phyloP scores from a whole-genome alignment of 768 basidiomycete species.

The Phylloporus sp. region DNA sequence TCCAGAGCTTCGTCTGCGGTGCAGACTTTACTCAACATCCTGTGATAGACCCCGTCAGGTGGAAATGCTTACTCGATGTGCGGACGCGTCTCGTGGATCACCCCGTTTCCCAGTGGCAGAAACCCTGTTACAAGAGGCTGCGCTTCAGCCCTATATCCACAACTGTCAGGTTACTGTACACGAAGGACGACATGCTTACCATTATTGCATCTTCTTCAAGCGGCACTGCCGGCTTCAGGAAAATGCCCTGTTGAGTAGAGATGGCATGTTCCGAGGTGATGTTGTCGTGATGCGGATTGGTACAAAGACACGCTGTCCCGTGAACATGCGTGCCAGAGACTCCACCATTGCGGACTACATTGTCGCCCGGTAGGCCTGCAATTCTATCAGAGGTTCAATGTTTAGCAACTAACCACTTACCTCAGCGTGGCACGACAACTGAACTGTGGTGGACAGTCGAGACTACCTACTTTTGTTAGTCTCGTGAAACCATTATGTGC shows the following conservation, averaged over 20 bases:
- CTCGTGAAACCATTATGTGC: background rate
- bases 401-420: background rate
- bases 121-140: background rate
- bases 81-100: background rate
- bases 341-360: background rate
- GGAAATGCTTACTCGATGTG: background rate
- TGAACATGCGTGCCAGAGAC: background rate
- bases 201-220: background rate
- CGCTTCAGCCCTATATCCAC: background rate
- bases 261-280: background rate
- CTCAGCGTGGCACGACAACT: background rate
- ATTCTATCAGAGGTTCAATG: background rate
- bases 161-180: background rate
- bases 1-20: background rate
- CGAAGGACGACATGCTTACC: background rate
- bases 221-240: background rate
- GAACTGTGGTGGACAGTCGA: background rate
- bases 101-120: background rate
- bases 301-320: background rate
- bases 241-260: background rate
- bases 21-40: background rate
- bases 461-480: background rate
- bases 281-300: background rate
- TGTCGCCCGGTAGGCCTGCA: background rate
- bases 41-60: background rate